Base-by-base conservation (phyloP, 1,284 basidiomycete species). In the Ustilago trichophora region DNA sequence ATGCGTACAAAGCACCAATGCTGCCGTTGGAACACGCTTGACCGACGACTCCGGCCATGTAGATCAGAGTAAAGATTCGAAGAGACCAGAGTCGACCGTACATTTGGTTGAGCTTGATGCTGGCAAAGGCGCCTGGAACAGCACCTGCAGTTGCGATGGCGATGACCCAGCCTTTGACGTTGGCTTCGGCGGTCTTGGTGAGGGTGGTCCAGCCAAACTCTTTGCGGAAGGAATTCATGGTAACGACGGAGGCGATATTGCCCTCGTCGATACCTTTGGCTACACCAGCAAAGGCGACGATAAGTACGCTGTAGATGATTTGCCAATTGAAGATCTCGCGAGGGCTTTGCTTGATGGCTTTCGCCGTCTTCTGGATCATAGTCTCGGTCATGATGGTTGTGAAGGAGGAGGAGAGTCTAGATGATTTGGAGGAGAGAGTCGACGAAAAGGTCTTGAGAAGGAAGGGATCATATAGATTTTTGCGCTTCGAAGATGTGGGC, bases 251-350 rank as follows among this genome's bases (percentile, higher is more conserved):
- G 2, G 44, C 44, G 12, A 46, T 36, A 33, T 46, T 46, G 22
- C 44, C 44, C 29, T 46, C 44, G 44, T 46, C 44, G 11, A 46
- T 46, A 25, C 44, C 44, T 27, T 46, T 46, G 33, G 44, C 19
- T 19, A 26, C 33, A 16, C 44, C 44, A 5, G 44, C 21, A 15
- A 46, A 36, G 11, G 44, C 44, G 19, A 46, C 33, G 44, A 46
- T 46, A 13, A 46, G 21, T 5, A 46, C 44, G 32, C 33, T n/a
- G 33, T 26, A 46, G 21, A 46, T 46, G n/a, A 46, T 24, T 15
- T 46, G 44, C 44, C 44, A 46, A 6, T 33, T 33, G n/a, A 46
- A 46, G 44, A 46, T 46, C 22, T 46, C 44, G n/a, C 44, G 32
- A 11, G 44, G 44, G 19, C 44, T 46, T 24, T 34, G 25, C 32